A percentile compares a stretch with the other conserved stretches of the same genome.
These are phyloP conservation scores for Pleurotus cornucopiae DNA, from an alignment of 768 basidiomycete species.

Conservation along the genomic window DNA sequence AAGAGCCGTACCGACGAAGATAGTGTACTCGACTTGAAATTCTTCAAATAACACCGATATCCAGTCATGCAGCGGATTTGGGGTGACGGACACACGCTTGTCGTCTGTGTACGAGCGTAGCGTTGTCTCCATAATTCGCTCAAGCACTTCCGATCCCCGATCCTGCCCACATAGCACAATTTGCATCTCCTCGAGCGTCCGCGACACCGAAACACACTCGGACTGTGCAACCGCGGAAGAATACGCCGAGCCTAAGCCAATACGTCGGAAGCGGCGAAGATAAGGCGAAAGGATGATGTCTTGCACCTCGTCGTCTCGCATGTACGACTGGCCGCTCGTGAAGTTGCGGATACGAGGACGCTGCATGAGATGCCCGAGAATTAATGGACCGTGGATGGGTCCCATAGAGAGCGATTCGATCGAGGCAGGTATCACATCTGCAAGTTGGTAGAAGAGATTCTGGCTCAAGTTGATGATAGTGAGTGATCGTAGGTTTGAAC, in stretches of 20 bases:
- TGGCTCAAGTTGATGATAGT: slow-evolving; percentile 28
- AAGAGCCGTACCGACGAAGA: not conserved
- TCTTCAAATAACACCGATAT: not conserved
- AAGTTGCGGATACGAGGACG: slow-evolving; percentile 20
- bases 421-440: slow-evolving; percentile 24
- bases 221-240: slow-evolving; percentile 24
- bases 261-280: slow-evolving; percentile 22
- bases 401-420: slow-evolving; percentile 28
- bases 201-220: slow-evolving; percentile 18
- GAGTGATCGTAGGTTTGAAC: slow-evolving; percentile 22
- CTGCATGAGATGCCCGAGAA: slow-evolving; percentile 21
- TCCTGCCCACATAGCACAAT: slow-evolving; percentile 18
- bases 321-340: slow-evolving; percentile 28
- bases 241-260: slow-evolving; percentile 17
- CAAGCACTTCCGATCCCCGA: not conserved
- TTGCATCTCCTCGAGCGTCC: slow-evolving; percentile 21
- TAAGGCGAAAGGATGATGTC: slow-evolving; percentile 24
- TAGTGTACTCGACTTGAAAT: not conserved
- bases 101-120: not conserved
- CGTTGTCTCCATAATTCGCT: not conserved
- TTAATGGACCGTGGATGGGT: slow-evolving; percentile 29
- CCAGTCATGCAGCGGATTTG: not conserved
- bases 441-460: slow-evolving; percentile 23
- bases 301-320: slow-evolving; percentile 30
- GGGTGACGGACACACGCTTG: not conserved